Percentiles rank a stretch among this genome's conserved stretches.
Conservation (phyloP, 345 rosid species). For the Lenwebbia sp. region DNA sequence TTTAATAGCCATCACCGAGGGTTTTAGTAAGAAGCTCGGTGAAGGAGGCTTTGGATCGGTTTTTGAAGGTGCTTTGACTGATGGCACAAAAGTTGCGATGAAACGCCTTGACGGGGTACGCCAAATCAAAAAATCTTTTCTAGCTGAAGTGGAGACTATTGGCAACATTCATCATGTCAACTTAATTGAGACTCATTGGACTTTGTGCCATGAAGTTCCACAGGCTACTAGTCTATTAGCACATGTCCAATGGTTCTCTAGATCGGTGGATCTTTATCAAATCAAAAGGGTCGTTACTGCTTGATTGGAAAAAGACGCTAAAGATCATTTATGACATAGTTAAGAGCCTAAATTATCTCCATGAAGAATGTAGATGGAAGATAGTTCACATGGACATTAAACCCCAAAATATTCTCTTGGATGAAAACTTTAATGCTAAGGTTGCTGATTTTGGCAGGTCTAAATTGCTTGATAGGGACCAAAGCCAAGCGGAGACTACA, state of each 20-base stretch:
- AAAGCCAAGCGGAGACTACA: too few relatives aligned
- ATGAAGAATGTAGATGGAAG: conserved; percentile 16
- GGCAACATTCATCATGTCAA: conserved; percentile 23
- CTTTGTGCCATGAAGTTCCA: conserved; percentile 16
- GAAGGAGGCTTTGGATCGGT: conserved; percentile 27
- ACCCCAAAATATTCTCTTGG: conserved; percentile 13
- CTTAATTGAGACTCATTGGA: conserved; percentile 15
- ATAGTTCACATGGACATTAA: conserved; percentile 17
- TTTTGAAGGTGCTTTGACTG: conserved; percentile 6
- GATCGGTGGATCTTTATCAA: too few relatives aligned
- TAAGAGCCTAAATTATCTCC: conserved; percentile 19
- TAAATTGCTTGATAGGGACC: neutral
- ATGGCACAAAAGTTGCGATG: too few relatives aligned
- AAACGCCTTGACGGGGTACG: conserved; percentile 13
- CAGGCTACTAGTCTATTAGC: conserved; percentile 12
- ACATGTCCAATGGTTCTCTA: conserved; percentile 14
- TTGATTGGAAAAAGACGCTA: conserved; percentile 14
- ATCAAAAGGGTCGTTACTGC: too few relatives aligned
- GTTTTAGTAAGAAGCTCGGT: conserved; percentile 10
- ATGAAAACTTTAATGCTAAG: conserved; percentile 10
- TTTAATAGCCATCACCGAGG: neutral
- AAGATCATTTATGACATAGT: conserved; percentile 16
- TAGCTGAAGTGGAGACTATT: conserved; percentile 16
- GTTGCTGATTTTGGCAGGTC: conserved; percentile 16
- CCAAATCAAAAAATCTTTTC: conserved; percentile 12